Percentiles rank a stretch among this genome's conserved stretches.
Conservation (phyloP, 805 yeast species). For the Martiniozyma abietophila region DNA sequence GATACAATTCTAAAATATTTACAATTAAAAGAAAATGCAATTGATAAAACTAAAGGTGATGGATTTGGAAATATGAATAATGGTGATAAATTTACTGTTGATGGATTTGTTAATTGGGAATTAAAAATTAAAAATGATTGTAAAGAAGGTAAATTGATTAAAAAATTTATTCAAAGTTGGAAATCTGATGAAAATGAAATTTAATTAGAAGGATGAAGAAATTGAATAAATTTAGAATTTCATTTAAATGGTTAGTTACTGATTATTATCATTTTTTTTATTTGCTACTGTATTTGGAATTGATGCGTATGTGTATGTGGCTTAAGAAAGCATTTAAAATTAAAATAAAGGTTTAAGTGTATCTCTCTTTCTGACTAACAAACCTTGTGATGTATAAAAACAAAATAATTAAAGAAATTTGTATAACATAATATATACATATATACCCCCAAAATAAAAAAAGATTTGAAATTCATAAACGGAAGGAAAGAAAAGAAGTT, state of each 20-base stretch:
- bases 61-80: not conserved
- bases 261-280: too few relatives aligned
- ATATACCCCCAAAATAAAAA: too few relatives aligned
- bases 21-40: constrained; percentile 6
- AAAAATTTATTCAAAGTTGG: constrained; percentile 3
- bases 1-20: constrained; percentile 29
- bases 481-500: too few relatives aligned
- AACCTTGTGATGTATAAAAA: too few relatives aligned
- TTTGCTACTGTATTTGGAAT: too few relatives aligned
- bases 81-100: constrained; percentile 3
- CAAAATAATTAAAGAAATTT: too few relatives aligned
- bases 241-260: not conserved
- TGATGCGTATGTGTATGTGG: too few relatives aligned
- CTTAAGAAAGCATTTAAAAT: too few relatives aligned
- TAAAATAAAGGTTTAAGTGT: too few relatives aligned
- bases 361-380: too few relatives aligned
- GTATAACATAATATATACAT: too few relatives aligned
- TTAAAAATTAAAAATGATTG: constrained; percentile 3
- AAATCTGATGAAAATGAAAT: not conserved
- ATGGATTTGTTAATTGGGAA: constrained; percentile 14
- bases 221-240: not conserved
- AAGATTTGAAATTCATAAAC: too few relatives aligned
- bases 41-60: constrained; percentile 1
- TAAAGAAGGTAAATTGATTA: constrained; percentile 4
- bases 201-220: not conserved